Evolutionary conservation across 371 early-diverging fungal species (phyloP).

Genomic region (Dichotomocladium elegans): DNA sequence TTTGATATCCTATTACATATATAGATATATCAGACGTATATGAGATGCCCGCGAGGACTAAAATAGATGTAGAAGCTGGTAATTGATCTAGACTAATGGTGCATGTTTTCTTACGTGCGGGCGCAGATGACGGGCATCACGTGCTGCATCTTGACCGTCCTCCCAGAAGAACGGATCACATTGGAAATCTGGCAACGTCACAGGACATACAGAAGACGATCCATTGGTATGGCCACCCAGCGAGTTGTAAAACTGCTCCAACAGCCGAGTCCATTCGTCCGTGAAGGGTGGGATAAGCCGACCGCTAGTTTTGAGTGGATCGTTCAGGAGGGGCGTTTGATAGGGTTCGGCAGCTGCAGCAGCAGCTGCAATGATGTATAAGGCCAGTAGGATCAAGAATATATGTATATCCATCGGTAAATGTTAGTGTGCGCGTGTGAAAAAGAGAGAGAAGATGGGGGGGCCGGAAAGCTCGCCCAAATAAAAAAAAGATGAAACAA

Average conservation of each 20-base stretch:
- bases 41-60: not conserved
- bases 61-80: not conserved
- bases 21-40: not conserved
- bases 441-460: no score
- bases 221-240: slow-evolving; percentile 28
- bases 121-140: slow-evolving; percentile 50
- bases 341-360: not conserved
- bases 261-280: slow-evolving; percentile 39
- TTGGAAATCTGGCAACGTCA: slow-evolving; percentile 34
- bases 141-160: slow-evolving; percentile 24
- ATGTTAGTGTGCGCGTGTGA: no score
- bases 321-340: not conserved
- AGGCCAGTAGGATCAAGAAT: no score
- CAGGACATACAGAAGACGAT: slow-evolving; percentile 29
- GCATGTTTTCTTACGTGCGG: slow-evolving; percentile 39
- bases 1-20: slow-evolving; percentile 51
- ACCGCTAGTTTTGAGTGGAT: not conserved
- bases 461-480: no score
- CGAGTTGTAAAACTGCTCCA: slow-evolving; percentile 47
- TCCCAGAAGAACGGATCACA: slow-evolving; percentile 45
- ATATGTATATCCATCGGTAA: no score
- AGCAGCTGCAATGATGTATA: no score
- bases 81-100: not conserved
- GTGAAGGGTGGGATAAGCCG: slow-evolving; percentile 30
- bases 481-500: no score